A percentile compares a stretch with the other conserved stretches of the same genome.
Conservation (phyloP, 1,284 basidiomycete genomes). For the Trametes sp. region DNA sequence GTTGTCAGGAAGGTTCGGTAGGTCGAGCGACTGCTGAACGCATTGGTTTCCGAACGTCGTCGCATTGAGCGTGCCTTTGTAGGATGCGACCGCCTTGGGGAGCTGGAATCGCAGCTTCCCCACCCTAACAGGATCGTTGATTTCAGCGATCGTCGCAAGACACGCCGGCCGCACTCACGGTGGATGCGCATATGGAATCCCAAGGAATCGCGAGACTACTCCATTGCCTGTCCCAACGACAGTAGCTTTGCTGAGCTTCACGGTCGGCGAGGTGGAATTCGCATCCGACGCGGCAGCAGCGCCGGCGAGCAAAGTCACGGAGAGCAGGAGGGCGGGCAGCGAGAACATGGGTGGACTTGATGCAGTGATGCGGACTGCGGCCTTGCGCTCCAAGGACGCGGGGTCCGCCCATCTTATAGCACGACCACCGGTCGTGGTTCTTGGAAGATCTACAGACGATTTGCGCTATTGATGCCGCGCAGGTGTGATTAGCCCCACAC, state of each 20-base stretch:
- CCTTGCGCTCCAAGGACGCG: neutral
- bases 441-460: neutral
- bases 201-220: constrained; percentile 18
- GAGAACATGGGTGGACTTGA: neutral
- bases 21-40: constrained; percentile 42
- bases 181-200: constrained; percentile 26
- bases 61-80: constrained; percentile 48
- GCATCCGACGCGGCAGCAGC: neutral
- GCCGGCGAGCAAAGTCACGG: neutral
- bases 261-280: neutral
- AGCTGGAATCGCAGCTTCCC: constrained; percentile 49
- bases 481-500: neutral
- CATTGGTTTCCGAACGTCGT: constrained; percentile 54
- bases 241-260: constrained; percentile 15
- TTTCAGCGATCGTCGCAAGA: neutral
- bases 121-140: constrained; percentile 14
- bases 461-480: constrained; percentile 1
- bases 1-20: neutral
- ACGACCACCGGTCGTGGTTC: neutral
- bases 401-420: neutral
- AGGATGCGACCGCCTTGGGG: constrained; percentile 49
- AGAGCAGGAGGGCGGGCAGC: neutral
- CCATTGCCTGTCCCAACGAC: constrained; percentile 22
- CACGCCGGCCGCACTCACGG: constrained; percentile 9
- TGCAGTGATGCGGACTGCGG: neutral